Conservation (phyloP, 495 filamentous ascomycete genomes). For the Geoglossum glabrum region DNA sequence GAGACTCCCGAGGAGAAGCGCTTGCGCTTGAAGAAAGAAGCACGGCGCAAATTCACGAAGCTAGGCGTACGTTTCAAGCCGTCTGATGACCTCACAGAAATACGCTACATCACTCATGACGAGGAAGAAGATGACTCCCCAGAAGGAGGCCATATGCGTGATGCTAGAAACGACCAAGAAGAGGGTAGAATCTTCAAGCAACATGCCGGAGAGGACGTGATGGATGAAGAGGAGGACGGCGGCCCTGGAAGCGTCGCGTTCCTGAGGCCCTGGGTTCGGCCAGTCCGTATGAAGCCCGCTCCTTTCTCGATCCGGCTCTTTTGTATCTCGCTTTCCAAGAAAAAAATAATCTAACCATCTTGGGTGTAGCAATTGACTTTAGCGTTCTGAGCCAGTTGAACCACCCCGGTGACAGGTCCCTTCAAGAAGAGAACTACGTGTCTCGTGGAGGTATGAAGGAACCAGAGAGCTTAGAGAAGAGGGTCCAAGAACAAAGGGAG, state of each 20-base stretch:
- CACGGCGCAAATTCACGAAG: slow-evolving; percentile 47
- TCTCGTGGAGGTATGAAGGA: slow-evolving; percentile 41
- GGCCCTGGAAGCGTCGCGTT: slow-evolving; percentile 24
- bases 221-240: slow-evolving; percentile 44
- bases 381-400: slow-evolving; percentile 17
- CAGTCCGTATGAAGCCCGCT: slow-evolving; percentile 20
- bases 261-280: slow-evolving; percentile 24
- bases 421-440: slow-evolving; percentile 32
- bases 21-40: slow-evolving; percentile 61
- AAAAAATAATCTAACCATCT: no score
- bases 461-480: slow-evolving; percentile 43
- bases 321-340: slow-evolving; percentile 4
- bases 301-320: slow-evolving; percentile 11
- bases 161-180: slow-evolving; percentile 47
- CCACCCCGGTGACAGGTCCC: slow-evolving; percentile 17
- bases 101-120: slow-evolving; percentile 58
- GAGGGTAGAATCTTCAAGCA: slow-evolving; percentile 73
- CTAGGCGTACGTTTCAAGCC: slow-evolving; percentile 52
- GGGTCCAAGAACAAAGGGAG: slow-evolving; percentile 50
- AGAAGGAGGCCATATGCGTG: slow-evolving; percentile 39
- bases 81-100: slow-evolving; percentile 47
- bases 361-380: slow-evolving; percentile 38
- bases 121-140: slow-evolving; percentile 65
- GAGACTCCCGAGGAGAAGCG: slow-evolving; percentile 60
- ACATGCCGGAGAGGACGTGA: slow-evolving; percentile 36